Percentiles rank a stretch among this genome's conserved stretches.
Evolutionary conservation across 768 basidiomycete genomes (phyloP).

Genomic region (Clathrus columnatus): DNA sequence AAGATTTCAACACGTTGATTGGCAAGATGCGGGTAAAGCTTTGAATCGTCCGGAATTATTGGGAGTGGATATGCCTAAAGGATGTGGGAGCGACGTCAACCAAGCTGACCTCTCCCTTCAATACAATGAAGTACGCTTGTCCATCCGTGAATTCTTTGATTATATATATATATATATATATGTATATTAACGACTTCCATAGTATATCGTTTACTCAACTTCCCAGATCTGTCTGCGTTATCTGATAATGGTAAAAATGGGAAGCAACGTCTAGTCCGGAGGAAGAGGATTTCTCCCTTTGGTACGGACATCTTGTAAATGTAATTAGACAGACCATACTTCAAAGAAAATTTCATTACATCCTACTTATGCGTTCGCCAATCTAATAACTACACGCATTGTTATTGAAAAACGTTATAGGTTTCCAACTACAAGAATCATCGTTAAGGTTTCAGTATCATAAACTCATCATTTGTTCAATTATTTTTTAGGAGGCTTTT

Average conservation of each 20-base stretch:
- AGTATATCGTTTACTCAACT: constrained; percentile 57
- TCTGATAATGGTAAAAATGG: constrained; percentile 47
- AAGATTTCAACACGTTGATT: constrained; percentile 39
- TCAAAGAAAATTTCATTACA: too few species aligned
- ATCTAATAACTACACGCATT: too few species aligned
- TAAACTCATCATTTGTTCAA: too few species aligned
- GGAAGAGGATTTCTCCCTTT: too few species aligned
- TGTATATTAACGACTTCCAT: constrained; percentile 4
- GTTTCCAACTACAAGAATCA: not conserved
- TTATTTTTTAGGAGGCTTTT: constrained; percentile 3
- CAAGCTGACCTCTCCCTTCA: constrained; percentile 28
- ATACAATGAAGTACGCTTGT: constrained; percentile 59
- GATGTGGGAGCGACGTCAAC: constrained; percentile 28
- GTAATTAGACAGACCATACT: too few species aligned
- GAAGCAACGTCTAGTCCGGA: too few species aligned
- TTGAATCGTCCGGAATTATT: constrained; percentile 39
- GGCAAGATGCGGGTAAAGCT: constrained; percentile 51
- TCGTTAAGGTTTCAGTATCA: not conserved
- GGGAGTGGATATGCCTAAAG: constrained; percentile 56
- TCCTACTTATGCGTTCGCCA: too few species aligned
- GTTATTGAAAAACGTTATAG: too few species aligned
- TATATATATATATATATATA: too few species aligned
- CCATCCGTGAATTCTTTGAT: not conserved
- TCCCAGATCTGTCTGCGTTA: constrained; percentile 51
- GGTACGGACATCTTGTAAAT: too few species aligned